Evolutionary conservation across 164 flowering plant species (phyloP), one percentile per base, ranked within the genome.

Genomic region (Tetrastigma voinierianum): DNA sequence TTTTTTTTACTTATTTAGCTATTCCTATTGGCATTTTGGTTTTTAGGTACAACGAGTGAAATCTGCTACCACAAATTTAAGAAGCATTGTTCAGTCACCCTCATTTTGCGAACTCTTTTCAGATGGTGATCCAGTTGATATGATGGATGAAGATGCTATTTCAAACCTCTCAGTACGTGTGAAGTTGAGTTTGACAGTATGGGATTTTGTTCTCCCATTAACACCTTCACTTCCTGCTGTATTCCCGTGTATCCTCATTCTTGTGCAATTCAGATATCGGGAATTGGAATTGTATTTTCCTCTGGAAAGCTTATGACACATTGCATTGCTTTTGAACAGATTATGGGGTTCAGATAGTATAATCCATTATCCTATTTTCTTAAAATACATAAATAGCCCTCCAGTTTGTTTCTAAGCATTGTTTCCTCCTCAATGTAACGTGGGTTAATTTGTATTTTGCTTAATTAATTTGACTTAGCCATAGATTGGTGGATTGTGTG

Each of bases 171-270:
- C 98, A 23, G 61, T 91, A 17, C 87, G 79, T 51, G n/a, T 91
- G 64, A 94, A 91, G 76, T 52, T 94, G 68, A 83, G 70, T 73
- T 74, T 95, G 79, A 95, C 96, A 25, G 92, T 95, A 51, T 95
- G 98, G 98, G 94, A 92, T 47, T 95, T 89, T 72, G 55, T 73
- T 53, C 86, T 95, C 65, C 98, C 98, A 21, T 69, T 62, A 46
- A 95, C 97, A 62, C 97, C 98, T 67, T 95, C 98, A 45, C 92
- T 95, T 62, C 97, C 98, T 59, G 97, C 98, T 67, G 97, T 95
- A 76, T 81, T 95, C 83, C 83, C 97, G 97, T 73, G 98, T 91
- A 91, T 95, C 98, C 97, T 87, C 23, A 14, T 40, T 59, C 21
- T 59, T 49, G 9, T 53, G 18, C n/a, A 40, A 54, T 60, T 32